Conservation (phyloP, 495 filamentous ascomycete species). For the Aspergillus sclerotioniger region DNA sequence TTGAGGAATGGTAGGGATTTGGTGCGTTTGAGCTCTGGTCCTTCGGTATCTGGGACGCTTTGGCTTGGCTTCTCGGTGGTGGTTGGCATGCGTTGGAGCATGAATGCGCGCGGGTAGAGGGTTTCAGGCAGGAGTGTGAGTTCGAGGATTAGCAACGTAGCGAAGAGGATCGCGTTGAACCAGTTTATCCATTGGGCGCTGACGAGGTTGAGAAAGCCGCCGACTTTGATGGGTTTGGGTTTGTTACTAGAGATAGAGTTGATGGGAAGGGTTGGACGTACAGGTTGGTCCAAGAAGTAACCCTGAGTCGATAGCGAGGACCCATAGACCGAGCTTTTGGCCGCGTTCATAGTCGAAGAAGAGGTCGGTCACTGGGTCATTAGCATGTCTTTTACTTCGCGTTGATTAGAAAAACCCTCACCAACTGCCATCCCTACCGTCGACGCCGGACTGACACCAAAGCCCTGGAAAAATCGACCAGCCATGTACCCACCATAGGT, state of each 20-base stretch:
- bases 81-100: conserved; percentile 44
- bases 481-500: conserved; percentile 55
- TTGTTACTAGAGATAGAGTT: not conserved
- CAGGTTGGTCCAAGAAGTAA: conserved; percentile 53
- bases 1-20: conserved; percentile 52
- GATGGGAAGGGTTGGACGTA: conserved; percentile 12
- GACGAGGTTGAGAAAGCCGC: conserved; percentile 54
- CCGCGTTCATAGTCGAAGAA: conserved; percentile 63
- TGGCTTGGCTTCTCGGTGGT: not conserved
- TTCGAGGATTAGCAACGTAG: conserved; percentile 47
- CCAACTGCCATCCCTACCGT: conserved; percentile 60
- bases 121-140: conserved; percentile 58
- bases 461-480: conserved; percentile 60
- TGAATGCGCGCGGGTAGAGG: conserved; percentile 54
- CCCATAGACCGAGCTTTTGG: conserved; percentile 62
- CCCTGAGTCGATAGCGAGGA: conserved; percentile 56
- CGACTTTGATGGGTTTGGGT: conserved; percentile 38
- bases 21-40: conserved; percentile 39
- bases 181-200: conserved; percentile 56
- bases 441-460: conserved; percentile 56
- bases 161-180: conserved; percentile 59
- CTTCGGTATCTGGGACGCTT: not conserved
- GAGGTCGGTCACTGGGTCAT: conserved; percentile 38
- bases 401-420: conserved; percentile 19
- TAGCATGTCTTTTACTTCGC: not conserved